Conservation (phyloP, 768 basidiomycete species). For the Polyporus arcularius region DNA sequence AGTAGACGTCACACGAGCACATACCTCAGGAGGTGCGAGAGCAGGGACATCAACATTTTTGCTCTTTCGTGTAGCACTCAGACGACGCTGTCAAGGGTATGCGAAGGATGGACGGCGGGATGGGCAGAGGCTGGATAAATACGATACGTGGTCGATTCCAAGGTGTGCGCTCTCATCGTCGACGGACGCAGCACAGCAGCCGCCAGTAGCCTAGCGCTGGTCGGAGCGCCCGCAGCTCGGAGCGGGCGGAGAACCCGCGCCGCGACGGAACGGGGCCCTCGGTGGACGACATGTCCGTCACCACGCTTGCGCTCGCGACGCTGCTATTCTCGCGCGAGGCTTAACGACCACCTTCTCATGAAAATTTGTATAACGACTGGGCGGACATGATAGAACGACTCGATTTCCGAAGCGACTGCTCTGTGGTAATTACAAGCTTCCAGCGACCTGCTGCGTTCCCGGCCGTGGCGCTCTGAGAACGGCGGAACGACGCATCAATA, state of each 20-base stretch:
- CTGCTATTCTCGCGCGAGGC: no score
- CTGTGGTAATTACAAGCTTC: background rate
- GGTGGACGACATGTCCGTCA: background rate
- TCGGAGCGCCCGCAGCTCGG: constrained; percentile 16
- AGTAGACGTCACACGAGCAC: constrained; percentile 20
- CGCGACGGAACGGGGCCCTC: background rate
- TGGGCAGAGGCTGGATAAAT: background rate
- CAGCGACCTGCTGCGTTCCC: background rate
- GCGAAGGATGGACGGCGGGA: background rate
- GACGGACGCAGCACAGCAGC: constrained; percentile 4
- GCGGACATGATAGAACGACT: no score
- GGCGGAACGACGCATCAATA: constrained; percentile 5
- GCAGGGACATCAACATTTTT: constrained; percentile 49
- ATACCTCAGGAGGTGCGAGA: constrained; percentile 54
- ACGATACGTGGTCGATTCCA: background rate
- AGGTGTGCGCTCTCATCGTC: background rate
- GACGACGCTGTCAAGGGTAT: background rate
- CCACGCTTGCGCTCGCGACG: no score
- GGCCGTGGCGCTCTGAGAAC: background rate
- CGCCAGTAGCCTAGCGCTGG: constrained; percentile 2
- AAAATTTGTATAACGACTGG: no score
- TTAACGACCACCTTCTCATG: no score
- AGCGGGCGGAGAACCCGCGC: background rate
- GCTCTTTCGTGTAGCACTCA: background rate
- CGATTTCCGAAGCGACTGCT: background rate